Conservation (phyloP, 1,139 yeast genomes). For the Yamadazyma sp. region DNA sequence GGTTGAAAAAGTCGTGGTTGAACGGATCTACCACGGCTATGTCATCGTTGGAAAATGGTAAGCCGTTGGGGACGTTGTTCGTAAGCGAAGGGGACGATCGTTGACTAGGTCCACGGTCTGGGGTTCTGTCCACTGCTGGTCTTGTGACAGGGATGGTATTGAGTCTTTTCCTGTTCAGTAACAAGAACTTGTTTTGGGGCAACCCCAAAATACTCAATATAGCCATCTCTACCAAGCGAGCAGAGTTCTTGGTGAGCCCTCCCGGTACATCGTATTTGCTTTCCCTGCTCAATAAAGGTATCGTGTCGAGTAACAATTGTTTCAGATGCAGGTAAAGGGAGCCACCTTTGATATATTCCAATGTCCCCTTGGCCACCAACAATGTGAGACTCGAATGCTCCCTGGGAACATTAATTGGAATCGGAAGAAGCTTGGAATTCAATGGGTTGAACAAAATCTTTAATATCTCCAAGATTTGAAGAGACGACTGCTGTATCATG, state of each 20-base stretch:
- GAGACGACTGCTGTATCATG: constrained; percentile 74
- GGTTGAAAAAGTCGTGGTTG: background rate
- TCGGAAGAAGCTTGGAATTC: constrained; percentile 48
- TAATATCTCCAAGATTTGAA: constrained; percentile 61
- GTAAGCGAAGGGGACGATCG: background rate
- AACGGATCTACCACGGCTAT: background rate
- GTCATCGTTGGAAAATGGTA: background rate
- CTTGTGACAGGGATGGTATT: constrained; percentile 23
- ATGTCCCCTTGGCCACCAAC: constrained; percentile 73
- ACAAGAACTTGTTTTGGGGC: constrained; percentile 17
- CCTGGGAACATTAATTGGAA: constrained; percentile 72
- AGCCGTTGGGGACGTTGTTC: background rate
- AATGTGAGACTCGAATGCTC: constrained; percentile 68
- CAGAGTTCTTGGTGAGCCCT: constrained; percentile 55
- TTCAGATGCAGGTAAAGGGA: constrained; percentile 72
- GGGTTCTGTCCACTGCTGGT: constrained; percentile 22
- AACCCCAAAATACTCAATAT: constrained; percentile 52
- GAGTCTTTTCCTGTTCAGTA: constrained; percentile 19
- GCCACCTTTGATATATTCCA: constrained; percentile 85
- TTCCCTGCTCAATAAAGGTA: constrained; percentile 51
- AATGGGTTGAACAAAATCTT: constrained; percentile 46
- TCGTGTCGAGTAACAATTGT: constrained; percentile 48
- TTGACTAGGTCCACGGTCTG: constrained; percentile 4
- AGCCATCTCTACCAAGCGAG: constrained; percentile 56
- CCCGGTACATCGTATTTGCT: constrained; percentile 59